Conservation (phyloP, 2,329 filamentous ascomycete species). For the Arachnopeziza araneosa region DNA sequence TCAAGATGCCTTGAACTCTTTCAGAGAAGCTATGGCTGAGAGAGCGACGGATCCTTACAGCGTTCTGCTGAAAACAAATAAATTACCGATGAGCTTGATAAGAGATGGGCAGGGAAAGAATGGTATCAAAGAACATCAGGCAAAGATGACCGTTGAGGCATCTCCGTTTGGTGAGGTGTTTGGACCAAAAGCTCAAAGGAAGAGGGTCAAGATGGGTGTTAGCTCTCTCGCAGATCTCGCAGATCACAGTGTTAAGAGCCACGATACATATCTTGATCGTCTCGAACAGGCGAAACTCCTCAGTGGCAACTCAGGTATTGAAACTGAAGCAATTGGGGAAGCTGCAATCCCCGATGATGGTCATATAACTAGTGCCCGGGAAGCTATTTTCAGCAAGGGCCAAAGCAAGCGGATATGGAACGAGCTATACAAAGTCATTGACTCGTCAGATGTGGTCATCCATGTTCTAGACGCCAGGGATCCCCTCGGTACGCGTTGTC, state of each 20-base stretch:
- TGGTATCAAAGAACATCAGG: conserved; percentile 84
- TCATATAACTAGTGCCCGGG: conserved; percentile 59
- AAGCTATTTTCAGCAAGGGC: conserved; percentile 89
- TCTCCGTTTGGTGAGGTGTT: conserved; percentile 85
- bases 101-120: conserved; percentile 71
- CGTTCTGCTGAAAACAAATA: conserved; percentile 94
- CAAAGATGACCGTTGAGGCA: conserved; percentile 88
- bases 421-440: conserved; percentile 90
- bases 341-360: conserved; percentile 36
- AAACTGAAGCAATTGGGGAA: conserved; percentile 42
- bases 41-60: conserved; percentile 86
- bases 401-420: conserved; percentile 97
- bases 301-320: conserved; percentile 60
- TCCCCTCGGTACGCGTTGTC: conserved; percentile 83
- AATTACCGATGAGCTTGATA: conserved; percentile 93
- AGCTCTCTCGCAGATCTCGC: conserved; percentile 78
- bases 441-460: conserved; percentile 93
- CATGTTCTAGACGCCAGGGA: conserved; percentile 89
- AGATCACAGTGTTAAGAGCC: conserved; percentile 70
- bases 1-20: conserved; percentile 79
- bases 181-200: conserved; percentile 87
- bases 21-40: conserved; percentile 88
- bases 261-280: conserved; percentile 75
- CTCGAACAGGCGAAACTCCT: conserved; percentile 73
- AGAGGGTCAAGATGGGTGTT: conserved; percentile 83